Evolutionary conservation across 1,139 yeast genomes (phyloP), one percentile per base, ranked within the genome.

Genomic region (Zygosaccharomyces pseudobailii): DNA sequence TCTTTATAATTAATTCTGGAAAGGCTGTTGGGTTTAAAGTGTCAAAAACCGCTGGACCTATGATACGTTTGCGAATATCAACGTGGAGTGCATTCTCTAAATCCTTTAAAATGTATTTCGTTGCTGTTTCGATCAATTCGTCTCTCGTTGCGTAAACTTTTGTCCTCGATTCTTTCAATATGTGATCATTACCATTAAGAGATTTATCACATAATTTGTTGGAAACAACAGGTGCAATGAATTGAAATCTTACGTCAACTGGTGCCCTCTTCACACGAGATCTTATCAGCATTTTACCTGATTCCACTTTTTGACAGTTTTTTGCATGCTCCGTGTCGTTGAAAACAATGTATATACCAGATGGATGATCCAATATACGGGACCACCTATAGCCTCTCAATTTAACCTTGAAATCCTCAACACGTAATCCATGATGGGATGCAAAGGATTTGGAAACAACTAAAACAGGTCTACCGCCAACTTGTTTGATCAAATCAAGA

Each of bases 311-410:
- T 59, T 79, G 82, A 57, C 95, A 87, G 39, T 75, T 68, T 52
- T 78, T 78, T 36, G 94, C 87, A 51, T 85, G 88, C 35, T 71
- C 69, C 21, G 79, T 64, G 30, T 80, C 72, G 57, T 80, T 80
- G 65, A 88, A 88, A 1, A 86, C 81, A 38, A 87, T 71, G 59
- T 77, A 88, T 55, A 84, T 82, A 0, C 96, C 96, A 4, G 75
- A 64, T 32, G 70, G 68, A 54, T 84, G 90, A 3, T 79, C 73
- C 42, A 84, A 61, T 2, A 87, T 78, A 49, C 87, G 71, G 0
- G 80, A 76, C 83, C 89, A 84, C 47, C 76, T 79, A 57, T 84
- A 84, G 48, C 57, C 55, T 40, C 64, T 58, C 36, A 64, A 46
- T 43, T 57, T 59, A 6, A 53, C 51, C 36, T 61, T 61, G 46